A percentile compares a stretch with the other conserved stretches of the same genome.
Conservation (phyloP, 192 early-diverging fungal genomes). For the Funneliformis geosporum region DNA sequence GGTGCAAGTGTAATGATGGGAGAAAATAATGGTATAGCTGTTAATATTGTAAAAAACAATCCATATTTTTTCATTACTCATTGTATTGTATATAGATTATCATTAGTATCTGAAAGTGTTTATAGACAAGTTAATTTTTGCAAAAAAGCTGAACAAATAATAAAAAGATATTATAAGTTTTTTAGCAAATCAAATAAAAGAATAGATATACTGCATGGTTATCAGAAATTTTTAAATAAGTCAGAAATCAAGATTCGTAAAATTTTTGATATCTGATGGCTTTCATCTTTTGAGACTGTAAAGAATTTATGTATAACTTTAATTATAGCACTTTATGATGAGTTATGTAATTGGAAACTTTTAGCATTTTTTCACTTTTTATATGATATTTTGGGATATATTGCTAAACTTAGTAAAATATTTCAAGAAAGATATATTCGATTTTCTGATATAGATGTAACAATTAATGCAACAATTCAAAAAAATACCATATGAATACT, state of each 20-base stretch:
- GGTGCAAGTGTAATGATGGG: not conserved
- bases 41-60: not conserved
- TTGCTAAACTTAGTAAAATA: not conserved
- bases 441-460: too few species aligned
- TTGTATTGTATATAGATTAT: conserved; percentile 4
- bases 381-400: not conserved
- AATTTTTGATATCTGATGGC: not conserved
- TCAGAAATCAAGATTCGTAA: not conserved
- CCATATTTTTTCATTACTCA: not conserved
- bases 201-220: not conserved
- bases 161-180: not conserved
- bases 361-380: not conserved
- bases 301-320: not conserved
- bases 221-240: not conserved
- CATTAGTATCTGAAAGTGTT: not conserved
- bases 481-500: too few species aligned
- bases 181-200: not conserved
- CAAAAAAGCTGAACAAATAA: not conserved
- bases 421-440: too few species aligned
- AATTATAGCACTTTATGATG: not conserved
- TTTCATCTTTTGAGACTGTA: not conserved
- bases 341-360: not conserved
- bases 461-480: too few species aligned
- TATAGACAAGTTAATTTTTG: not conserved
- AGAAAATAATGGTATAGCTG: not conserved